Evolutionary conservation across 2,329 filamentous ascomycete species (phyloP).

Genomic region (Biscogniauxia mediterranea): DNA sequence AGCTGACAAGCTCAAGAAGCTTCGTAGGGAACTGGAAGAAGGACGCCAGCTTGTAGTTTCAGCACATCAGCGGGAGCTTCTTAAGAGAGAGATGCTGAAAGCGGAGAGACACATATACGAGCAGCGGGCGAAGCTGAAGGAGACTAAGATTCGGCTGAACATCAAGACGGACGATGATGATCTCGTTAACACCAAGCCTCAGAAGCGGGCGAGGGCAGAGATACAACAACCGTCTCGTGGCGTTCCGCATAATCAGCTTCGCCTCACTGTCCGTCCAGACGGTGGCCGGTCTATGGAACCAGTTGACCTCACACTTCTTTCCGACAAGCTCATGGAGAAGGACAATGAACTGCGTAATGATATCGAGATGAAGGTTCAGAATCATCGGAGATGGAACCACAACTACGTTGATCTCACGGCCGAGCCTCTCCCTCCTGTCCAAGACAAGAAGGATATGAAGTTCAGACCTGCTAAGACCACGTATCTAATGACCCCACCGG

Average conservation of each 20-base stretch:
- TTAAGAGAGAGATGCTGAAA: constrained; percentile 73
- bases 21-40: constrained; percentile 88
- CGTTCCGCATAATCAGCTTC: constrained; percentile 62
- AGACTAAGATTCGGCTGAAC: constrained; percentile 81
- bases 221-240: constrained; percentile 57
- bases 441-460: constrained; percentile 60
- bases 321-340: constrained; percentile 76
- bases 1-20: constrained; percentile 87
- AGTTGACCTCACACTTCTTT: constrained; percentile 72
- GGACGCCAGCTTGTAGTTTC: constrained; percentile 76
- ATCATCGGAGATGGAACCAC: constrained; percentile 89
- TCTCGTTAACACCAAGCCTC: constrained; percentile 84
- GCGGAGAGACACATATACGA: constrained; percentile 79
- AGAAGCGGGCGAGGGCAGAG: constrained; percentile 62
- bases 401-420: constrained; percentile 86
- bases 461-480: constrained; percentile 73
- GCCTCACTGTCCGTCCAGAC: constrained; percentile 68
- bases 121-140: constrained; percentile 77
- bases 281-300: constrained; percentile 66
- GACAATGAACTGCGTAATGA: constrained; percentile 77
- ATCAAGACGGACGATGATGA: constrained; percentile 95
- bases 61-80: constrained; percentile 75
- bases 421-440: constrained; percentile 77
- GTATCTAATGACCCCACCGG: constrained; percentile 65
- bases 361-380: constrained; percentile 82